A percentile compares a stretch with the other conserved stretches of the same genome.
phyloP scores from a whole-genome alignment of 2,329 filamentous ascomycete genomes.

The Sporothrix brasiliensis region DNA sequence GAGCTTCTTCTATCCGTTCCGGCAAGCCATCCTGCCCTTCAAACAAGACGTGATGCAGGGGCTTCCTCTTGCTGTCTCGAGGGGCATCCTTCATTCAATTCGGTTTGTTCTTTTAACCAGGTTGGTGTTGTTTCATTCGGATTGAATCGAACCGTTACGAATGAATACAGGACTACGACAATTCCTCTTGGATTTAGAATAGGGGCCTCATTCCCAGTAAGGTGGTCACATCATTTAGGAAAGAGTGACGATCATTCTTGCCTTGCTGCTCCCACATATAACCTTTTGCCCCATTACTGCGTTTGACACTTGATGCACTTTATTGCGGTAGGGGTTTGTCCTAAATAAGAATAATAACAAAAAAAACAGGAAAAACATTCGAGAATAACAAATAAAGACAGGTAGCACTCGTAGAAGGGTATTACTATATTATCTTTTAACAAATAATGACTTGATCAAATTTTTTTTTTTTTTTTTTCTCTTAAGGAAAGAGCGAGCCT shows the following conservation, averaged over 20 bases:
- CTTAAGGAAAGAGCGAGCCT: neutral
- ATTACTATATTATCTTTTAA: neutral
- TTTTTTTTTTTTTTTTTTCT: neutral
- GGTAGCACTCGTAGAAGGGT: neutral
- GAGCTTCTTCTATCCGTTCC: no score
- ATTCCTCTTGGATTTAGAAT: neutral
- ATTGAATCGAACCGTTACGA: slow-evolving; percentile 20
- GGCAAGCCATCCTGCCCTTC: neutral
- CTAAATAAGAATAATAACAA: neutral
- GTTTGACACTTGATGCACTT: no score
- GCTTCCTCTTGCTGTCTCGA: neutral
- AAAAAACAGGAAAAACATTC: neutral
- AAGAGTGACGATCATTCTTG: no score
- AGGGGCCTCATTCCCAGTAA: neutral
- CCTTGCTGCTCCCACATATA: no score
- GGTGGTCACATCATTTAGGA: neutral
- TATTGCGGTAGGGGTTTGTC: no score
- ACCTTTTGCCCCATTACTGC: no score
- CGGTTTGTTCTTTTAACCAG: neutral
- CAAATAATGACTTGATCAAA: no score
- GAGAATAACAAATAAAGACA: neutral
- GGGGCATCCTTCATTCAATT: neutral
- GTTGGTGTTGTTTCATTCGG: slow-evolving; percentile 19
- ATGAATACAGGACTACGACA: no score
- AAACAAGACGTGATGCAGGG: slow-evolving; percentile 21